Conservation (phyloP, 2,329 filamentous ascomycete genomes). For the Phialophora chinensis region DNA sequence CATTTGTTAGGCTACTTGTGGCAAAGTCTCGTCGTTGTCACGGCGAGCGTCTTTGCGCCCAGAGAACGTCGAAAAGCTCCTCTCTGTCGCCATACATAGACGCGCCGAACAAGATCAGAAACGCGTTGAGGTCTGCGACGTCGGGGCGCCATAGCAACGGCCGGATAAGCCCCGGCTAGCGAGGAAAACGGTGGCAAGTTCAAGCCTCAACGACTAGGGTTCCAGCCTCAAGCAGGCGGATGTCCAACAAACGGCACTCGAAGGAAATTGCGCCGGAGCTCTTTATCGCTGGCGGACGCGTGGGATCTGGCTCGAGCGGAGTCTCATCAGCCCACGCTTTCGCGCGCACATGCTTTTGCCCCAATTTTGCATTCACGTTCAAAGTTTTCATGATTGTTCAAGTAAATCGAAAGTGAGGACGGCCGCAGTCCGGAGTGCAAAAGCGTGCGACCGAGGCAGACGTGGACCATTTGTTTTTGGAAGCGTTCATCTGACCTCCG, state of each 20-base stretch:
- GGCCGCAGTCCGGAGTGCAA: not conserved
- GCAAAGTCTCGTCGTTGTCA: not conserved
- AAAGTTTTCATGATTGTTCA: not conserved
- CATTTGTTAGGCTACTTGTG: not conserved
- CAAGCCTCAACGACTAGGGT: constrained; percentile 7
- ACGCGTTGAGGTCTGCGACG: not conserved
- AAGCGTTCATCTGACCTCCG: constrained; percentile 8
- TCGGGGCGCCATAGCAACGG: constrained; percentile 18
- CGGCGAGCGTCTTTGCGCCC: too few species aligned
- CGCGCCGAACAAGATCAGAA: not conserved
- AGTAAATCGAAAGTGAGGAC: not conserved
- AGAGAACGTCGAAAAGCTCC: not conserved
- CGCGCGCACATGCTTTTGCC: not conserved
- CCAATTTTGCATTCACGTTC: not conserved
- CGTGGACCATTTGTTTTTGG: constrained; percentile 3
- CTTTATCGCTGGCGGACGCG: constrained; percentile 2
- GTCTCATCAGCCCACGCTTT: constrained; percentile 2
- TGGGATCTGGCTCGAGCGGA: constrained; percentile 7
- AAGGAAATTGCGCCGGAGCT: constrained; percentile 12
- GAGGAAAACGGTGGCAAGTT: not conserved
- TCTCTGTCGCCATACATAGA: not conserved
- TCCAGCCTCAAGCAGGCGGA: not conserved
- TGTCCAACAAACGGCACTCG: not conserved
- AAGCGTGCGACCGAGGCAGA: not conserved
- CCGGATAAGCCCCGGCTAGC: not conserved